phyloP scores from a whole-genome alignment of 2,329 filamentous ascomycete genomes.

The Colletotrichum tropicale region DNA sequence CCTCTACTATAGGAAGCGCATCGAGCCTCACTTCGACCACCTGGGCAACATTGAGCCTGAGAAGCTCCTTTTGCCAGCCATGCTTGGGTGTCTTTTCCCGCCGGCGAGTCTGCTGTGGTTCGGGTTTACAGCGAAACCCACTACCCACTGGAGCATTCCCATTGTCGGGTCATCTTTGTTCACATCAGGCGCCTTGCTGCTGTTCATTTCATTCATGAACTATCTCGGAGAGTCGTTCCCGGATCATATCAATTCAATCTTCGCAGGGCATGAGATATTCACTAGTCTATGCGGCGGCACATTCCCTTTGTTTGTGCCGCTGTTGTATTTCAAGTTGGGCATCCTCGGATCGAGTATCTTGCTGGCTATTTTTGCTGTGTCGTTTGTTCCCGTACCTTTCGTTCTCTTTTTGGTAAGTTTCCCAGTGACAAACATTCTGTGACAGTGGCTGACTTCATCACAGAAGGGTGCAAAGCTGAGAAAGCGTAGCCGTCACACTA shows the following conservation, averaged over 20 bases:
- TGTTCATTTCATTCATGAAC: slow-evolving; percentile 5
- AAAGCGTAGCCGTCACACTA: not conserved
- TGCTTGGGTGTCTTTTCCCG: not conserved
- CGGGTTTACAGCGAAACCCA: slow-evolving; percentile 1
- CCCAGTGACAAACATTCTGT: rapidly evolving
- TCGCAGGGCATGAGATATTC: slow-evolving; percentile 9
- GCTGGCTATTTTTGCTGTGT: not conserved
- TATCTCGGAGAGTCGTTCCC: slow-evolving; percentile 12
- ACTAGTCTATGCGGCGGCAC: slow-evolving; percentile 7
- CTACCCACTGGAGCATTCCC: not conserved
- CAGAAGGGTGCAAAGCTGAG: slow-evolving; percentile 5
- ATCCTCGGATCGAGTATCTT: slow-evolving; percentile 6
- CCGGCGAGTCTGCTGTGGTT: slow-evolving; percentile 14
- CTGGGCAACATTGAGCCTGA: slow-evolving; percentile 1
- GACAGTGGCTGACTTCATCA: not conserved
- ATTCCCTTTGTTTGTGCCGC: slow-evolving; percentile 4
- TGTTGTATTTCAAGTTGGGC: not conserved
- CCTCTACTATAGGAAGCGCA: not conserved
- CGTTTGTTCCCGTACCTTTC: slow-evolving; percentile 3
- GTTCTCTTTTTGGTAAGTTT: slow-evolving; percentile 21
- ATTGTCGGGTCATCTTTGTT: slow-evolving; percentile 4
- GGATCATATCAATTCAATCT: not conserved
- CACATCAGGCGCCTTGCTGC: not conserved
- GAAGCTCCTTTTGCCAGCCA: not conserved
- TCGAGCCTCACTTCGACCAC: slow-evolving; percentile 4